A percentile compares a stretch with the other conserved stretches of the same genome.
Conservation (phyloP, 768 basidiomycete species). For the Daedaleopsis sinensis region DNA sequence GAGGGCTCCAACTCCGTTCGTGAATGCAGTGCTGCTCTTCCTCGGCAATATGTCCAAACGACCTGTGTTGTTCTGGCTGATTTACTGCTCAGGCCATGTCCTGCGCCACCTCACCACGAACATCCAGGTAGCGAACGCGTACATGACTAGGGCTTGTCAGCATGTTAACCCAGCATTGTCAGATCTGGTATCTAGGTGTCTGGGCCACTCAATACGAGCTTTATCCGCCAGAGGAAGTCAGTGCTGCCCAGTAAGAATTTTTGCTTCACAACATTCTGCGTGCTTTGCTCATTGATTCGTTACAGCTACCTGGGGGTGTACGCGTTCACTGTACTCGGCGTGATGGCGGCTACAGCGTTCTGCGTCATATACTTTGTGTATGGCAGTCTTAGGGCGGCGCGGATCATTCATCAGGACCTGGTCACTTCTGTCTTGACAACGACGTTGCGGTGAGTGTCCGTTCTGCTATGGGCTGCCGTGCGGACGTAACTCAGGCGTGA, state of each 20-base stretch:
- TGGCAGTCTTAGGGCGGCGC: constrained; percentile 56
- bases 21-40: constrained; percentile 16
- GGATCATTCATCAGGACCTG: constrained; percentile 52
- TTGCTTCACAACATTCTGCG: too few species aligned
- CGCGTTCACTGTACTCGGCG: constrained; percentile 37
- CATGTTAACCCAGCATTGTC: neutral
- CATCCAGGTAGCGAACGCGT: neutral
- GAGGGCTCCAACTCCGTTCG: neutral
- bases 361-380: constrained; percentile 39
- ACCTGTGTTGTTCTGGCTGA: constrained; percentile 3
- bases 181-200: constrained; percentile 47
- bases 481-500: constrained; percentile 33
- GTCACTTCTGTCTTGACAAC: constrained; percentile 57
- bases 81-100: constrained; percentile 2
- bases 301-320: constrained; percentile 52
- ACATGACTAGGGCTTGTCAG: too few species aligned
- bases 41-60: constrained; percentile 6
- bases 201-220: constrained; percentile 29
- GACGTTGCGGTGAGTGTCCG: neutral
- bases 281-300: neutral
- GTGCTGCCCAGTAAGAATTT: constrained; percentile 18
- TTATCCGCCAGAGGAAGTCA: constrained; percentile 14
- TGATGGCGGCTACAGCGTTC: neutral
- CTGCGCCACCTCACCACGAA: neutral
- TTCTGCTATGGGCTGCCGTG: constrained; percentile 32